Percentiles rank a stretch among this genome's conserved stretches.
phyloP scores from a whole-genome alignment of 345 rosid species.

The Brassica rapa region DNA sequence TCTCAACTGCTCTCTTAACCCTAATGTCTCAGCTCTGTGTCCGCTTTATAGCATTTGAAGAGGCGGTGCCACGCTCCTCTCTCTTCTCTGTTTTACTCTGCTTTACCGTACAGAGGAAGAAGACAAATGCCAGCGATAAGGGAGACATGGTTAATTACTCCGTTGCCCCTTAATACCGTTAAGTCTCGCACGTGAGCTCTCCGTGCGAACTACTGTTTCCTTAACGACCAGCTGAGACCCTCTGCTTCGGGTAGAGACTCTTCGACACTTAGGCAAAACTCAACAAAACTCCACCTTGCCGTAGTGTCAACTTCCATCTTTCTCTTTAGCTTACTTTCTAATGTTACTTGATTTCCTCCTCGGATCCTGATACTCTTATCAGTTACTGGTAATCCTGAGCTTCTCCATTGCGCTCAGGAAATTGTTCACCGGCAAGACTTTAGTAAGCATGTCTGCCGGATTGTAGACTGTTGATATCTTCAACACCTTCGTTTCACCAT shows the following conservation, averaged over 20 bases:
- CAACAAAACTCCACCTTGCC: background rate
- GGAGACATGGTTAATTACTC: background rate
- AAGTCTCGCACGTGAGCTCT: background rate
- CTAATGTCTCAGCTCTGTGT: background rate
- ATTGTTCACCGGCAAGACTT: background rate
- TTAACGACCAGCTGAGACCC: background rate
- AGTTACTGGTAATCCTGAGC: background rate
- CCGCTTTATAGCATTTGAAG: background rate
- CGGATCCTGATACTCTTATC: background rate
- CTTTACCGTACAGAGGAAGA: background rate
- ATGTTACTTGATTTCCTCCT: background rate
- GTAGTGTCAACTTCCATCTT: background rate
- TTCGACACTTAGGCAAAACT: background rate
- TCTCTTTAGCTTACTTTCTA: background rate
- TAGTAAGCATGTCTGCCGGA: no score
- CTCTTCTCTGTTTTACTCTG: background rate
- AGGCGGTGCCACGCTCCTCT: background rate
- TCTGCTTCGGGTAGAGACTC: background rate
- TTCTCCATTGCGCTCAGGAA: background rate
- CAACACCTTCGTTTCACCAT: background rate
- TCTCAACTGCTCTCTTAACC: background rate
- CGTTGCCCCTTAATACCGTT: background rate
- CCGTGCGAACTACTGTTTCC: background rate
- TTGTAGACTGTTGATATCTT: background rate
- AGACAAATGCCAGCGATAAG: background rate